A percentile compares a stretch with the other conserved stretches of the same genome.
Conservation (phyloP, 2,329 filamentous ascomycete genomes). For the Metarhizium rileyi region DNA sequence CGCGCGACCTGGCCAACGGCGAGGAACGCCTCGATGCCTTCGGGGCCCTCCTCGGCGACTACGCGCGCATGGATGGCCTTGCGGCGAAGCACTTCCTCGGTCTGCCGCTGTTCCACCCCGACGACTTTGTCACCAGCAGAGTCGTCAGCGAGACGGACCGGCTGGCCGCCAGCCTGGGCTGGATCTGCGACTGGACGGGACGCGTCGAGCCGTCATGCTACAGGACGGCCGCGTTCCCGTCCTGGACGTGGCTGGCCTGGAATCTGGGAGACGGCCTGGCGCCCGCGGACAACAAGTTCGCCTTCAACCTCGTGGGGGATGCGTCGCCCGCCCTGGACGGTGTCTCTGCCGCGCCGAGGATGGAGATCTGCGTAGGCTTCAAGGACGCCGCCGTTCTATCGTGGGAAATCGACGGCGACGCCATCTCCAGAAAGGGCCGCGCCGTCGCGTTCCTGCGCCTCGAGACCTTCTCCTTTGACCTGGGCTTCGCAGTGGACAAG, state of each 20-base stretch:
- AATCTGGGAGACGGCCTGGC: conserved; percentile 14
- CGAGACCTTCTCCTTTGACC: conserved; percentile 23
- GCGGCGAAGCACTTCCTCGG: conserved; percentile 22
- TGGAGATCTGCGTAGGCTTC: conserved; percentile 26
- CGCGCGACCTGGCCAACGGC: conserved; percentile 16
- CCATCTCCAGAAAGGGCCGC: conserved; percentile 17
- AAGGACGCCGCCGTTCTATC: conserved; percentile 21
- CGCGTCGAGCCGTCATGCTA: conserved; percentile 17
- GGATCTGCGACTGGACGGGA: conserved; percentile 19
- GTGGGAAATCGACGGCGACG: conserved; percentile 27
- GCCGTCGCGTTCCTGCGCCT: conserved; percentile 23
- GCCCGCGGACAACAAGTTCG: conserved; percentile 12
- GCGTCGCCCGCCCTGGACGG: conserved; percentile 17
- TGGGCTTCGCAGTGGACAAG: conserved; percentile 15
- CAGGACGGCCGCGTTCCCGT: conserved; percentile 18
- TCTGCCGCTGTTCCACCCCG: conserved; percentile 24
- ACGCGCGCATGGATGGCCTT: conserved; percentile 16
- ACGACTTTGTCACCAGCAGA: conserved; percentile 18
- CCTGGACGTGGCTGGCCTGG: conserved; percentile 31
- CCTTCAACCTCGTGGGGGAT: conserved; percentile 21
- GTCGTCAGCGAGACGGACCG: conserved; percentile 24
- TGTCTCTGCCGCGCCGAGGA: conserved; percentile 20
- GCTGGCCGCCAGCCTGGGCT: conserved; percentile 25
- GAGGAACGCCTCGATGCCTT: conserved; percentile 26
- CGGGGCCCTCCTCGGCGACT: conserved; percentile 20